Evolutionary conservation across 202 grass and related monocot species (phyloP).

Genomic region (Tripidium arundinaceum): DNA sequence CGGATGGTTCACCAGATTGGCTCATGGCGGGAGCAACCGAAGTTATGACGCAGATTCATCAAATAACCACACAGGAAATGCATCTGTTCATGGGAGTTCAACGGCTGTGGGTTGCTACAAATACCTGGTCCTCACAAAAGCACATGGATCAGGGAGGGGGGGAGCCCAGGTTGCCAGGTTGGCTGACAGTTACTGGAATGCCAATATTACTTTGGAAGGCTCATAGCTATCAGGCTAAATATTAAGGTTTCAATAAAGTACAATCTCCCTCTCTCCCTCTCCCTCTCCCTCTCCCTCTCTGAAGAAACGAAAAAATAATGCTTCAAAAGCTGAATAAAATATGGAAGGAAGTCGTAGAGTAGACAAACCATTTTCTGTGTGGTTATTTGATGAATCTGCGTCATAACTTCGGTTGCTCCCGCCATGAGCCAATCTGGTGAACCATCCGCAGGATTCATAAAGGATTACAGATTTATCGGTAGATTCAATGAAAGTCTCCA

Average conservation of each 20-base stretch:
- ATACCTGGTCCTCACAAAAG: background rate
- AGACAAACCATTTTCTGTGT: constrained; percentile 61
- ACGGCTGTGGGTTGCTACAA: background rate
- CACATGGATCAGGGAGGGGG: background rate
- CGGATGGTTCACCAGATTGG: constrained; percentile 74
- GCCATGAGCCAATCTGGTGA: constrained; percentile 48
- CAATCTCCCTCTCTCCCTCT: too few relatives aligned
- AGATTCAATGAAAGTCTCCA: constrained; percentile 60
- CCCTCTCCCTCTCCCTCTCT: background rate
- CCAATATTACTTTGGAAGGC: background rate
- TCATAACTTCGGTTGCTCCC: constrained; percentile 48
- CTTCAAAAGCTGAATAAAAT: constrained; percentile 3
- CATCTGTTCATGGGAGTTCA: background rate
- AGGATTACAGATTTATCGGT: constrained; percentile 85
- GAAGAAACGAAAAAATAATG: constrained; percentile 6
- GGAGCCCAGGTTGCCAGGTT: background rate
- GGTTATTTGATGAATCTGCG: constrained; percentile 37
- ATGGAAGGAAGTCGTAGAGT: constrained; percentile 21
- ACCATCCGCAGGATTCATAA: constrained; percentile 91
- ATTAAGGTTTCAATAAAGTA: constrained; percentile 24
- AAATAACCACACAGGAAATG: constrained; percentile 34
- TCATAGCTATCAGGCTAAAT: background rate
- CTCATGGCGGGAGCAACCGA: constrained; percentile 45
- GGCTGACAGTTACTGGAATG: background rate
- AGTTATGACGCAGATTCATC: constrained; percentile 38